phyloP scores from a whole-genome alignment of 2,329 filamentous ascomycete genomes.

The Aspergillus versicolor region DNA sequence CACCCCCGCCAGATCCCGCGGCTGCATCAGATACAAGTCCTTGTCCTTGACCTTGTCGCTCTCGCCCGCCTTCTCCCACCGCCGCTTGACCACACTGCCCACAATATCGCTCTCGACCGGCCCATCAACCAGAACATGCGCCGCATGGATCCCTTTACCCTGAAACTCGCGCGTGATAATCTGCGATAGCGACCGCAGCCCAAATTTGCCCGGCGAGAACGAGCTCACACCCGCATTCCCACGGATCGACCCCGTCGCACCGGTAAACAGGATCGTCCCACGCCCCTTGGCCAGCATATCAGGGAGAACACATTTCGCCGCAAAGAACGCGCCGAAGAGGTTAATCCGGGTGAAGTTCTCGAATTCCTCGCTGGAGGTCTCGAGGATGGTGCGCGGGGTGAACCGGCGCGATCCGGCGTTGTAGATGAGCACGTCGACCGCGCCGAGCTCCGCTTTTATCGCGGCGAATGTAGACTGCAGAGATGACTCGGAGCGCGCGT shows the following conservation, averaged over 20 bases:
- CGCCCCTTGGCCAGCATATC: slow-evolving; percentile 12
- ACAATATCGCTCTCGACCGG: slow-evolving; percentile 19
- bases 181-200: slow-evolving; percentile 15
- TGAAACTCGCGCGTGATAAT: slow-evolving; percentile 19
- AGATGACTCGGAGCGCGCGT: slow-evolving; percentile 11
- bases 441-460: slow-evolving; percentile 16
- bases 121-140: slow-evolving; percentile 19
- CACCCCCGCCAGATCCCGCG: slow-evolving; percentile 14
- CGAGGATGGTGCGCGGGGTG: slow-evolving; percentile 14
- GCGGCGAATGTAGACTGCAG: slow-evolving; percentile 8
- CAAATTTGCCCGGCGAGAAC: slow-evolving; percentile 20
- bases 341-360: slow-evolving; percentile 17
- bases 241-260: slow-evolving; percentile 16
- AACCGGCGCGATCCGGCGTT: slow-evolving; percentile 18
- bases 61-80: slow-evolving; percentile 16
- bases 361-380: slow-evolving; percentile 15
- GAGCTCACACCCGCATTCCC: slow-evolving; percentile 15
- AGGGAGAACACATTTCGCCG: slow-evolving; percentile 12
- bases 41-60: slow-evolving; percentile 12
- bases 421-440: slow-evolving; percentile 16
- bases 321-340: slow-evolving; percentile 16
- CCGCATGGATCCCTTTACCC: slow-evolving; percentile 13
- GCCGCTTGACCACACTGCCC: slow-evolving; percentile 7
- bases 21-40: slow-evolving; percentile 20
- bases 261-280: slow-evolving; percentile 17